phyloP scores from a whole-genome alignment of 2,329 filamentous ascomycete genomes.

The Epichloe festucae region DNA sequence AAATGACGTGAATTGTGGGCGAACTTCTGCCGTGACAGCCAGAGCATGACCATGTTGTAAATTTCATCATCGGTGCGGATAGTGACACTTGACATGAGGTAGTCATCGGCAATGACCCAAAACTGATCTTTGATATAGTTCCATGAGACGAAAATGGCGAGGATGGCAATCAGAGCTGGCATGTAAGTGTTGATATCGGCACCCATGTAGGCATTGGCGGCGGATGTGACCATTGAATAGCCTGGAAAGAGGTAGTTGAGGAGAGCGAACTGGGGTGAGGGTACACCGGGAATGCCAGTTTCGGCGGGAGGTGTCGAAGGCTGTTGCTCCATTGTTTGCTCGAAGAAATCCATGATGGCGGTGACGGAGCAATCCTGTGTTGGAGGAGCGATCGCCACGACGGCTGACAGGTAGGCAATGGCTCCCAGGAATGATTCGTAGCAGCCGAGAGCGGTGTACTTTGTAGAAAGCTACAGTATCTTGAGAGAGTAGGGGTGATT shows the following conservation, averaged over 20 bases:
- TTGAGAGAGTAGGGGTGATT: too few species aligned
- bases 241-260: slow-evolving; percentile 55
- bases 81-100: slow-evolving; percentile 54
- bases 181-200: slow-evolving; percentile 52
- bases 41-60: slow-evolving; percentile 60
- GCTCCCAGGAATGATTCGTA: neutral
- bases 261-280: slow-evolving; percentile 29
- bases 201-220: slow-evolving; percentile 41
- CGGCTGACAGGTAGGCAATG: too few species aligned
- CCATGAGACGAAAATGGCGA: slow-evolving; percentile 36
- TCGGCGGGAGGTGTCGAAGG: slow-evolving; percentile 8
- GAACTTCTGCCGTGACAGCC: slow-evolving; percentile 52
- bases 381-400: neutral
- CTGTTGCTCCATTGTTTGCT: neutral
- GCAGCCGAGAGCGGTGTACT: neutral
- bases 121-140: slow-evolving; percentile 38
- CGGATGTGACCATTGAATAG: slow-evolving; percentile 43
- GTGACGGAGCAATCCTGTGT: neutral
- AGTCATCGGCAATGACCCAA: slow-evolving; percentile 32
- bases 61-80: slow-evolving; percentile 59
- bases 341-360: slow-evolving; percentile 6
- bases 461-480: neutral
- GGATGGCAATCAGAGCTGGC: slow-evolving; percentile 38
- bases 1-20: slow-evolving; percentile 46
- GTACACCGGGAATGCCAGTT: slow-evolving; percentile 4